Evolutionary conservation across 768 basidiomycete genomes (phyloP), one percentile per base, ranked within the genome.

Genomic region (Tephrocybe sp.): DNA sequence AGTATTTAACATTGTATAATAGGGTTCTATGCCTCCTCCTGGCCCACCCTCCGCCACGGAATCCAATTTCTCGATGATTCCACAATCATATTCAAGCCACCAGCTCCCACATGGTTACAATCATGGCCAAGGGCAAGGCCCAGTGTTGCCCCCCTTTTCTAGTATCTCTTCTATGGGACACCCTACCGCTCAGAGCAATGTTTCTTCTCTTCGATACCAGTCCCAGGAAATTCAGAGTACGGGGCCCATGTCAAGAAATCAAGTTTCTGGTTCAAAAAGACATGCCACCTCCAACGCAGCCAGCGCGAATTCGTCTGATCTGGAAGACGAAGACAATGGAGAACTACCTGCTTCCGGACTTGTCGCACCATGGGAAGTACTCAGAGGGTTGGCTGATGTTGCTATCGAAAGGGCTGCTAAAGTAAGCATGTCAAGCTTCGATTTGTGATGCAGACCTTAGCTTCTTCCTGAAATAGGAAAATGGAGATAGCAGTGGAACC

Each of bases 321-420:
- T 82, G n/a, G 92, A 92, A 42, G 89, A 90, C 40, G 89, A 91
- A 37, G 89, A 88, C 35, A 80, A 80, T 49, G 86, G 87, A 15
- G 91, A 87, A 63, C 68, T 93, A 12, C 91, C 92, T 1, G 86
- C 87, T 30, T 80, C 79, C 32, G 89, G 92, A 40, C 78, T 93
- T 39, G 83, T 91, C 46, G 91, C 90, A 8, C 92, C 92, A 42
- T 89, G 88, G 84, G 89, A 91, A 69, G 90, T 92, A 34, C 73
- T 92, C 44, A 75, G 88, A 55, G 86, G 87, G 39, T 68, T 92
- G 51, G 89, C 89, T 30, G 87, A 89, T 70, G 88, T 89, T 25
- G 89, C 89, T 28, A 84, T 83, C 49, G 82, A 89, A 64, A 78
- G 86, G 44, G 89, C 87, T 53, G 84, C 83, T 44, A 87, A 87